Conservation (phyloP, 306 rosid species). For the Cucurbita maxima region DNA sequence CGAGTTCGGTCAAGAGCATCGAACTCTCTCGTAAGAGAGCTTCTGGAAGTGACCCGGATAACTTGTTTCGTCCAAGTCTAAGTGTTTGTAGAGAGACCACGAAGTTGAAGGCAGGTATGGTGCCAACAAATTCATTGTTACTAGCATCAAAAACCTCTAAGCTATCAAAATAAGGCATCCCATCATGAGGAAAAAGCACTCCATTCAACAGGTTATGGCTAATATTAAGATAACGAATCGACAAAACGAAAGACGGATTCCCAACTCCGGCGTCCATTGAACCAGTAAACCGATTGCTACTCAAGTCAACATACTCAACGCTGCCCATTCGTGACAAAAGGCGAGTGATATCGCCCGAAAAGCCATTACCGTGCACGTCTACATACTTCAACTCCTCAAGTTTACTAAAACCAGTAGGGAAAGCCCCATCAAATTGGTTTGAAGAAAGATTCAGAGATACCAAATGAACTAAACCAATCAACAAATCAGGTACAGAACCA, state of each 20-base stretch:
- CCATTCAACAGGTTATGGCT: constrained; percentile 56
- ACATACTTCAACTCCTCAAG: constrained; percentile 35
- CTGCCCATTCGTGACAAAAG: constrained; percentile 42
- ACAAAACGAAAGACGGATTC: constrained; percentile 32
- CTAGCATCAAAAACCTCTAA: constrained; percentile 76
- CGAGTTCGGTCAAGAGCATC: constrained; percentile 57
- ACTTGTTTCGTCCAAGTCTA: constrained; percentile 44
- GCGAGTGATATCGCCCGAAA: constrained; percentile 49
- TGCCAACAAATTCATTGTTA: constrained; percentile 44
- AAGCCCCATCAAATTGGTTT: constrained; percentile 42
- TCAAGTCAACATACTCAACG: constrained; percentile 47
- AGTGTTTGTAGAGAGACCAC: constrained; percentile 59
- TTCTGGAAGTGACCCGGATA: constrained; percentile 50
- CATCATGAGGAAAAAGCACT: constrained; percentile 65
- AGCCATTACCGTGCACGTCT: constrained; percentile 35
- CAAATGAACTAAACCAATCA: constrained; percentile 21
- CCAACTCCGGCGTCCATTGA: constrained; percentile 53
- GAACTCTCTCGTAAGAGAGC: constrained; percentile 60
- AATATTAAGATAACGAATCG: constrained; percentile 41
- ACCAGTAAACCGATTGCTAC: constrained; percentile 53
- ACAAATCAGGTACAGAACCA: constrained; percentile 27
- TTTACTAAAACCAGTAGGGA: constrained; percentile 35
- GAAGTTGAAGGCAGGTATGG: constrained; percentile 51
- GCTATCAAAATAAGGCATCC: constrained; percentile 64
- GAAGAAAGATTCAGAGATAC: constrained; percentile 50